A percentile compares a stretch with the other conserved stretches of the same genome.
phyloP scores from a whole-genome alignment of 371 early-diverging fungal genomes.

The Rhizopus delemar region DNA sequence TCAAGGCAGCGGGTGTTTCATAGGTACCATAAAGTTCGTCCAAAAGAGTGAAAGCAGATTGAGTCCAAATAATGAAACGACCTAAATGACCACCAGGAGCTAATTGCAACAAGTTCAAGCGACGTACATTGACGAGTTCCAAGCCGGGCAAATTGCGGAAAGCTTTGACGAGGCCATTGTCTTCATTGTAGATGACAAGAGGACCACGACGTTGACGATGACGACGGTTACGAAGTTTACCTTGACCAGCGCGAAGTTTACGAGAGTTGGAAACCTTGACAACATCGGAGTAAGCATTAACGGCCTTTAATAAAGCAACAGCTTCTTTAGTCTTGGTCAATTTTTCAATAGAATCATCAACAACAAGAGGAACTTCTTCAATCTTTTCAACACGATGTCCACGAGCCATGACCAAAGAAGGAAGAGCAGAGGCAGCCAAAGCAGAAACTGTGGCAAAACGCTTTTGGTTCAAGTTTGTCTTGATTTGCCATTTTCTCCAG shows the following conservation, averaged over 20 bases:
- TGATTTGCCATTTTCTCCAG: constrained; percentile 99
- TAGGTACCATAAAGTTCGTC: constrained; percentile 95
- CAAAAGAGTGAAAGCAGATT: constrained; percentile 93
- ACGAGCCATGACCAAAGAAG: constrained; percentile 97
- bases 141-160: constrained; percentile 99
- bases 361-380: constrained; percentile 97
- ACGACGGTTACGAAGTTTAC: constrained; percentile 99
- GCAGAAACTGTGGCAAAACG: constrained; percentile 98
- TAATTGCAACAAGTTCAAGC: constrained; percentile 97
- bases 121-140: constrained; percentile 91
- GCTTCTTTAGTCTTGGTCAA: constrained; percentile 97
- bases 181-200: constrained; percentile 95
- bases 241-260: constrained; percentile 97
- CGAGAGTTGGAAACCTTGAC: constrained; percentile 97
- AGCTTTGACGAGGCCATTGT: constrained; percentile 94
- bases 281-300: constrained; percentile 96
- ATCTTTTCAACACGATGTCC: constrained; percentile 98
- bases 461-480: constrained; percentile 98
- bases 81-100: constrained; percentile 99
- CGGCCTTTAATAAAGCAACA: constrained; percentile 86
- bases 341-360: constrained; percentile 81
- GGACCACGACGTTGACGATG: constrained; percentile 98
- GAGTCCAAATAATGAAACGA: constrained; percentile 99
- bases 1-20: constrained; percentile 79
- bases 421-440: constrained; percentile 97